Base-by-base conservation (phyloP, 352 stramenopile species). In the Globisporangium cystogenes region DNA sequence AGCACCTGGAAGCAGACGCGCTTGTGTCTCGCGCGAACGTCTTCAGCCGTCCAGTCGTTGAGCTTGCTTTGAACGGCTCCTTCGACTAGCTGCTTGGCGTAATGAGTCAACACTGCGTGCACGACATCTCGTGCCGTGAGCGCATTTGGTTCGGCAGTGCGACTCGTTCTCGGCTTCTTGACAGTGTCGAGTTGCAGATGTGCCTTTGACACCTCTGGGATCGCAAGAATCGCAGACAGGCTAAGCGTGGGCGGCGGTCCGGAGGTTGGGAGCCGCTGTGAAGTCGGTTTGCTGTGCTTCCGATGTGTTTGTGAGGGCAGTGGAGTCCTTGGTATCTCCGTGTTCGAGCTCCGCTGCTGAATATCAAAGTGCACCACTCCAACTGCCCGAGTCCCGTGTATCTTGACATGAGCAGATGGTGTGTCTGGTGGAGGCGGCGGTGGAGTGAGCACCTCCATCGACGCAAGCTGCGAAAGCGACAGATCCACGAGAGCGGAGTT, bases 1-100 rank as follows among this genome's bases (percentile, higher is more conserved):
- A 72, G 46, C 59, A 87, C 67, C 27, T 48, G 49, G 57, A 71
- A 87, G 54, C 53, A 80, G 24, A 33, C 51, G 11, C 39, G 51
- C 10, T 52, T 48, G 36, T 48, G 53, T 31, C 39, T 40, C 20
- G 51, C 40, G 15, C 33, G 48, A 39, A 35, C 26, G 53, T 51
- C 31, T 20, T n/a, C 27, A 18, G 7, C n/a, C 4, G n/a, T 46
- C 35, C 7, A 6, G 18, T 40, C 35, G 35, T 7, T 11, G 35
- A 4, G 18, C 16, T 29, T 41, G 21, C 2, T 15, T 53, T 51
- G 27, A 31, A 26, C 44, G 16, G 36, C 42, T 14, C 8, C 33
- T 16, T 37, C 33, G 33, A 37, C 33, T 18, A 48, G 18, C 14
- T 50, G 26, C 27, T 45, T 40, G 12, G 35, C 23, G 41, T 62